Conservation (phyloP, 768 basidiomycete species). For the Lactarius deliciosus region DNA sequence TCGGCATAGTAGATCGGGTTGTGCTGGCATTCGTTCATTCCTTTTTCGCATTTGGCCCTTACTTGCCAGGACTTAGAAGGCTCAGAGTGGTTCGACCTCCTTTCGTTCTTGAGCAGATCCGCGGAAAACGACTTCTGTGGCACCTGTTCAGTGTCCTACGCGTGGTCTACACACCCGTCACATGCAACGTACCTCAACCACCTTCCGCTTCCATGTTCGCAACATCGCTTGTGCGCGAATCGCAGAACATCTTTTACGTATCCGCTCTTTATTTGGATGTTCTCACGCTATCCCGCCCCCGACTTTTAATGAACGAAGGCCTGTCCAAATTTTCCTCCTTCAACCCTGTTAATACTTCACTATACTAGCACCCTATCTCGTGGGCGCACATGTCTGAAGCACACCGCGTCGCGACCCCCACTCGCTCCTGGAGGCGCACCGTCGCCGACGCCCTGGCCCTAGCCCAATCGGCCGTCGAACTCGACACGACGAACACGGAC, state of each 20-base stretch:
- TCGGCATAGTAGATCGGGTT: background rate
- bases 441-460: constrained; percentile 14
- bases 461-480: constrained; percentile 21
- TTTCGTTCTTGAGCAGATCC: background rate
- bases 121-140: background rate
- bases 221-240: background rate
- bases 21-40: background rate
- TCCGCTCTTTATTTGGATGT: background rate
- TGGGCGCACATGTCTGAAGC: background rate
- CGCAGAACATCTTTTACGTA: background rate
- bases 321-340: background rate
- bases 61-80: background rate
- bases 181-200: background rate
- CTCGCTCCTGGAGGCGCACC: constrained; percentile 23
- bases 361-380: background rate
- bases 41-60: background rate
- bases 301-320: background rate
- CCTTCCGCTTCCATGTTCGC: background rate
- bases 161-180: background rate
- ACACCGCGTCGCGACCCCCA: background rate
- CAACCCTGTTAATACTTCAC: background rate
- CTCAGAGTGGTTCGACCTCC: background rate
- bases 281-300: background rate
- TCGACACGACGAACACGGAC: constrained; percentile 10
- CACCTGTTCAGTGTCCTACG: background rate